These are phyloP conservation scores for Linum trigynum DNA, from an alignment of 345 rosid species.

Conservation along the genomic window DNA sequence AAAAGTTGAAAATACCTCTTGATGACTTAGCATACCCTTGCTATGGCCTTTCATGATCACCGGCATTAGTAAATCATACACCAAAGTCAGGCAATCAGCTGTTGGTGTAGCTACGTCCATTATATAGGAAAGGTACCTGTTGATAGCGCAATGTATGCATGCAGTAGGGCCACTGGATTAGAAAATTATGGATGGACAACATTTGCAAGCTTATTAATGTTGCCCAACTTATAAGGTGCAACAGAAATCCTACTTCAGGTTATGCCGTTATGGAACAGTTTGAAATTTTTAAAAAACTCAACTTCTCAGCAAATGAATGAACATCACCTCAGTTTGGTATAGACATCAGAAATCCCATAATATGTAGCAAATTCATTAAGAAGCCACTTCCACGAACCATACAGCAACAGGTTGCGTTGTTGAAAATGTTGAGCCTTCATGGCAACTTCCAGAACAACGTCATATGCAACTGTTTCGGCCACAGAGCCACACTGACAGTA, in stretches of 20 bases:
- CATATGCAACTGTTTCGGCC: slow-evolving; percentile 98
- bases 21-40: slow-evolving; percentile 83
- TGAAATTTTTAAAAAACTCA: neutral
- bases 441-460: slow-evolving; percentile 77
- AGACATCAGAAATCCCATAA: slow-evolving; percentile 85
- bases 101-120: slow-evolving; percentile 99
- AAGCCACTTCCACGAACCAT: slow-evolving; percentile 97
- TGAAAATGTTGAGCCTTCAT: slow-evolving; percentile 84
- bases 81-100: slow-evolving; percentile 83
- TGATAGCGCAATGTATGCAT: neutral
- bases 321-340: slow-evolving; percentile 74
- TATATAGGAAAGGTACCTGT: slow-evolving; percentile 83
- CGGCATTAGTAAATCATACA: slow-evolving; percentile 69
- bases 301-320: neutral
- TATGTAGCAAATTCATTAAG: slow-evolving; percentile 84
- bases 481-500: slow-evolving; percentile 76
- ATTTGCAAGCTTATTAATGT: neutral
- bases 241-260: too few species aligned
- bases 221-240: too few species aligned
- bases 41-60: slow-evolving; percentile 78
- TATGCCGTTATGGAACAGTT: too few species aligned
- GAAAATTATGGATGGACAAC: neutral
- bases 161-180: neutral
- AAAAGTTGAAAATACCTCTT: slow-evolving; percentile 15
- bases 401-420: slow-evolving; percentile 68